phyloP scores from a whole-genome alignment of 2,329 filamentous ascomycete species.

The Fusarium sp. region DNA sequence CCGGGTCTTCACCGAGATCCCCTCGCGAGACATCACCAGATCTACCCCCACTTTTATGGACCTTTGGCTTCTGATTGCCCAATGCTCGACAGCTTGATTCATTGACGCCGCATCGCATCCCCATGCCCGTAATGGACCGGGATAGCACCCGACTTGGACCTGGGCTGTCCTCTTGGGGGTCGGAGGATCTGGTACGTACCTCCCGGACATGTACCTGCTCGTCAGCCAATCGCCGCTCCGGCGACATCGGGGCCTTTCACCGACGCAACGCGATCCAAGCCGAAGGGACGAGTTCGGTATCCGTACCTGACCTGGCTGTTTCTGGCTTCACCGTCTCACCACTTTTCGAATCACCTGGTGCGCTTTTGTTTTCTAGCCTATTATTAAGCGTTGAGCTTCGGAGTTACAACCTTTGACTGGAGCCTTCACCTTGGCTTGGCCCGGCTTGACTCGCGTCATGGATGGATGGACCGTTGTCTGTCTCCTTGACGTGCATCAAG shows the following conservation, averaged over 20 bases:
- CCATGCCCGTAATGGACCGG: constrained; percentile 10
- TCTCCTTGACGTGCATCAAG: constrained; percentile 1
- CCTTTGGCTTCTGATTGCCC: constrained; percentile 14
- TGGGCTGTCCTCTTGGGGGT: neutral
- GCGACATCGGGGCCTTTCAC: constrained; percentile 23
- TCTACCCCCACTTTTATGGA: constrained; percentile 17
- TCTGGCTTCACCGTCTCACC: constrained; percentile 11
- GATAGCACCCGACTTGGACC: constrained; percentile 12
- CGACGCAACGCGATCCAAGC: constrained; percentile 35
- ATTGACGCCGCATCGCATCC: constrained; percentile 12
- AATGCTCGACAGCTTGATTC: constrained; percentile 22
- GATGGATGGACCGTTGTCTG: neutral
- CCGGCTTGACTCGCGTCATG: neutral
- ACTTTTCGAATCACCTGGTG: neutral
- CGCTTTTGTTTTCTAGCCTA: neutral
- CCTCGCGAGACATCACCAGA: constrained; percentile 38
- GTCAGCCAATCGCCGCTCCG: constrained; percentile 15
- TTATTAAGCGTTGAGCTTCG: neutral
- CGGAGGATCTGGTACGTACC: constrained; percentile 1
- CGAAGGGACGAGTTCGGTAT: constrained; percentile 7
- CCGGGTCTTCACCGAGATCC: constrained; percentile 41
- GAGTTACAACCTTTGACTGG: neutral
- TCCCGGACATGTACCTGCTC: neutral
- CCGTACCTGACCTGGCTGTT: neutral
- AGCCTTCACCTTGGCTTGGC: neutral